Conservation (phyloP, 352 stramenopile genomes). For the Paralagenidium karlingii region DNA sequence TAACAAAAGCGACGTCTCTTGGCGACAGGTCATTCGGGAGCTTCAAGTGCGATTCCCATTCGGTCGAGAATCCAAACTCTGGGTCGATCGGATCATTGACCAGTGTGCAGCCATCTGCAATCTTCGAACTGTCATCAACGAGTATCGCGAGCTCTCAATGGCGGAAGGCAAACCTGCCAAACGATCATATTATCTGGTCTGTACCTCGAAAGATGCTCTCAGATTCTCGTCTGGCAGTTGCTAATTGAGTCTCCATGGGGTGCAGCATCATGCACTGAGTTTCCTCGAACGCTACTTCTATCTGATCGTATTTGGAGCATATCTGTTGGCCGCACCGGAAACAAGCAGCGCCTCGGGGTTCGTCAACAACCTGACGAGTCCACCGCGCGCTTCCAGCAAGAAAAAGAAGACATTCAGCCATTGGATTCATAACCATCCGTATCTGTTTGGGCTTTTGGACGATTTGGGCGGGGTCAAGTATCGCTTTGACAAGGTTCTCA, state of each 20-base stretch:
- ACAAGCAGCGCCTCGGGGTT: conserved; percentile 1
- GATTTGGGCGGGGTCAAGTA: conserved; percentile 69
- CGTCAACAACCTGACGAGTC: not conserved
- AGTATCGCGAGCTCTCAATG: conserved; percentile 63
- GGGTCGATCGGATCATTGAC: conserved; percentile 66
- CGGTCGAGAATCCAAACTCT: conserved; percentile 43
- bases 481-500: conserved; percentile 68
- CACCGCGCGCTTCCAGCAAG: not conserved
- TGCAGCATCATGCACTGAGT: conserved; percentile 67
- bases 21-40: conserved; percentile 33
- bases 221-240: not conserved
- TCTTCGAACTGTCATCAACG: conserved; percentile 63
- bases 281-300: conserved; percentile 84
- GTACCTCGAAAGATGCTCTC: not conserved
- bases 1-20: not conserved
- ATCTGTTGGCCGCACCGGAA: conserved; percentile 30
- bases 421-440: conserved; percentile 62
- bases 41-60: conserved; percentile 36
- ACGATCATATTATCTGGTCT: conserved; percentile 65
- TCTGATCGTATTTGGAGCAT: conserved; percentile 77
- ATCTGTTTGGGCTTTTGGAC: conserved; percentile 62
- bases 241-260: conserved; percentile 1
- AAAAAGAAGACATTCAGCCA: conserved; percentile 45
- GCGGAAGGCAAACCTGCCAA: conserved; percentile 66
- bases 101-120: conserved; percentile 61